Base-by-base conservation (phyloP, 2,329 filamentous ascomycete genomes). In the Trichophyton rubrum region DNA sequence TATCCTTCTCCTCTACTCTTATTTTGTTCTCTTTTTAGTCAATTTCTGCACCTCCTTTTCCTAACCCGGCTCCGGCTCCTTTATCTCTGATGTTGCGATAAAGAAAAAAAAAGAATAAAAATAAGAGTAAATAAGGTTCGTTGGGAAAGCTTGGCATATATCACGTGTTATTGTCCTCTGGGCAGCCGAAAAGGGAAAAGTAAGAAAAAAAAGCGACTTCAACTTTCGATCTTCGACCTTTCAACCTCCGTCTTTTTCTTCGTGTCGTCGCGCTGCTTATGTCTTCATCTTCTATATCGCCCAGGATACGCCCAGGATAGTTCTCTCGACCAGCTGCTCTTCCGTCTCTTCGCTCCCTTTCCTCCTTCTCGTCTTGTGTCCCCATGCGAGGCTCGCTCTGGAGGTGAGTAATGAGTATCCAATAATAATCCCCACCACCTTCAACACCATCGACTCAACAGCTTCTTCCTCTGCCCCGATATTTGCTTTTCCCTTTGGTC, bases 41-140 rank as follows among this genome's bases (percentile, higher is more conserved):
- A 30, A 30, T 30, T 7, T 30, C n/a, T 35, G 15, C 20, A 4
- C 22, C 20, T 30, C 22, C 24, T 27, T 9, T 15, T 15, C 9
- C 8, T 22, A 20, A 11, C 13, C 9, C 3, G 13, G 3, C 45
- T 15, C 6, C n/a, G 24, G 3, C 38, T 27, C 43, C 4, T 51
- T 27, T 13, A 51, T 27, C 17, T 51, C 27, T 27, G 45, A 51
- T 51, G 45, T 51, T 27, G 45, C 45, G 9, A 51, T 51, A 51
- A 27, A 27, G 24, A n/a, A 22, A 51, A 51, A 47, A 22, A 24
- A 51, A 51, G n/a, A 43, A 43, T 43, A 43, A 51, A 13, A 55
- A 55, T 55, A 55, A 55, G 24, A 33, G 27, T 53, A 35, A 55
- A 55, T 27, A 55, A 55, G 51, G 51, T 55, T 55, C 27, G 51